These are phyloP conservation scores for Thalia dealbata DNA, from an alignment of 176 grass and related monocot species.

Conservation along the genomic window DNA sequence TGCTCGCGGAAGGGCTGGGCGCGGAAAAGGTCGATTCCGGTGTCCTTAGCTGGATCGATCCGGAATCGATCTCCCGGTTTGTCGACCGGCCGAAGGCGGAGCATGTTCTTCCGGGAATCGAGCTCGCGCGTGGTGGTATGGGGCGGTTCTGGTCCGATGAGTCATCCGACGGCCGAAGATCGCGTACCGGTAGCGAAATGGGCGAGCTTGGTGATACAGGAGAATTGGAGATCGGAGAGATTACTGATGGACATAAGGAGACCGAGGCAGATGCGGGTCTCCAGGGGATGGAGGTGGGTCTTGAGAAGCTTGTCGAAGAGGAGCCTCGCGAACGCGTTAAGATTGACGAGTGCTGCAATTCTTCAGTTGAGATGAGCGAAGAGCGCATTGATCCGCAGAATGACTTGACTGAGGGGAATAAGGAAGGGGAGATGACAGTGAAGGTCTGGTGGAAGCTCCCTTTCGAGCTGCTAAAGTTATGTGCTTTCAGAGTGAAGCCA, in stretches of 20 bases:
- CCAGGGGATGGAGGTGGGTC: constrained; percentile 1
- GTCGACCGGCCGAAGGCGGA: constrained; percentile 2
- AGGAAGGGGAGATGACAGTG: constrained; percentile 16
- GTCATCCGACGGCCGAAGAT: constrained; percentile 28
- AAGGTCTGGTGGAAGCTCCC: constrained; percentile 48
- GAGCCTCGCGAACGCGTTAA: background rate
- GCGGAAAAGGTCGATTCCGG: background rate
- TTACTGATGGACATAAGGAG: background rate
- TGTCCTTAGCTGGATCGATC: constrained; percentile 53
- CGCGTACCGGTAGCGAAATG: constrained; percentile 20
- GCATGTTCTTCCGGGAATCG: constrained; percentile 9
- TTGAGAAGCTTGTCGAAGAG: background rate
- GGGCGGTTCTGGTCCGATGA: constrained; percentile 64
- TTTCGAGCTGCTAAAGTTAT: constrained; percentile 36
- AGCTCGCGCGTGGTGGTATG: constrained; percentile 40
- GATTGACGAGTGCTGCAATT: background rate
- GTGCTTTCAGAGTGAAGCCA: constrained; percentile 49
- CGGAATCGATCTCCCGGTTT: constrained; percentile 27
- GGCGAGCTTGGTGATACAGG: constrained; percentile 16
- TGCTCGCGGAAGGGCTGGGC: background rate
- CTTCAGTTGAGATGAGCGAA: background rate
- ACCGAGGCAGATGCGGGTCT: background rate
- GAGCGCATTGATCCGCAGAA: background rate
- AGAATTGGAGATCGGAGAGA: background rate
- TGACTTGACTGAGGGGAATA: background rate